These are phyloP conservation scores for Davidsoniella neocaledoniae DNA, from an alignment of 2,329 filamentous ascomycete genomes.

Conservation along the genomic window DNA sequence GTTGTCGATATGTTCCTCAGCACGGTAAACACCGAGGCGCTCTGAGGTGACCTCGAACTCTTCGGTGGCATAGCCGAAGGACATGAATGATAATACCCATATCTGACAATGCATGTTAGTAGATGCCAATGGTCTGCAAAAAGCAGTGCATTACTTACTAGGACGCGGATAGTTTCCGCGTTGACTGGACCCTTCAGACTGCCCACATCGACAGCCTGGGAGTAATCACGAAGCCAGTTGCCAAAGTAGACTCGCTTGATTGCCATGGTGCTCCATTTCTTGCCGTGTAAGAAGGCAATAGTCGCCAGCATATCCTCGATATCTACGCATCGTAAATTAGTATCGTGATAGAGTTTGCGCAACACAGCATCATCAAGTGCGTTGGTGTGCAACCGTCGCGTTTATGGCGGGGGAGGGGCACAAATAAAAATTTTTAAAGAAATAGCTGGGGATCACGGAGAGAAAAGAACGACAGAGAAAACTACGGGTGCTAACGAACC, in stretches of 20 bases:
- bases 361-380: no score
- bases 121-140: not conserved
- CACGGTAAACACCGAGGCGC: slow-evolving; percentile 58
- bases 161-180: slow-evolving; percentile 58
- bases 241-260: slow-evolving; percentile 69
- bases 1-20: slow-evolving; percentile 55
- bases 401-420: not conserved
- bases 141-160: slow-evolving; percentile 27
- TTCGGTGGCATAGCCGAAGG: slow-evolving; percentile 50
- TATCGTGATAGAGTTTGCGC: not conserved
- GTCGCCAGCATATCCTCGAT: slow-evolving; percentile 72
- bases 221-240: slow-evolving; percentile 78
- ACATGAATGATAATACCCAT: slow-evolving; percentile 56
- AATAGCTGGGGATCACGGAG: no score
- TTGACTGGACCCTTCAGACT: slow-evolving; percentile 58
- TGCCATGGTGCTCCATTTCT: slow-evolving; percentile 71
- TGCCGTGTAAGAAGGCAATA: slow-evolving; percentile 58
- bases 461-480: not conserved
- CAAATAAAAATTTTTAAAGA: no score
- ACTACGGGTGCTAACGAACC: slow-evolving; percentile 21
- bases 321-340: slow-evolving; percentile 26
- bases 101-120: slow-evolving; percentile 6
- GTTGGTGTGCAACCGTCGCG: not conserved
- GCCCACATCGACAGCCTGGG: slow-evolving; percentile 66
- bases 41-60: slow-evolving; percentile 70